These are phyloP conservation scores for Nadsonia fulvescens DNA, from an alignment of 805 yeast species.

Conservation along the genomic window DNA sequence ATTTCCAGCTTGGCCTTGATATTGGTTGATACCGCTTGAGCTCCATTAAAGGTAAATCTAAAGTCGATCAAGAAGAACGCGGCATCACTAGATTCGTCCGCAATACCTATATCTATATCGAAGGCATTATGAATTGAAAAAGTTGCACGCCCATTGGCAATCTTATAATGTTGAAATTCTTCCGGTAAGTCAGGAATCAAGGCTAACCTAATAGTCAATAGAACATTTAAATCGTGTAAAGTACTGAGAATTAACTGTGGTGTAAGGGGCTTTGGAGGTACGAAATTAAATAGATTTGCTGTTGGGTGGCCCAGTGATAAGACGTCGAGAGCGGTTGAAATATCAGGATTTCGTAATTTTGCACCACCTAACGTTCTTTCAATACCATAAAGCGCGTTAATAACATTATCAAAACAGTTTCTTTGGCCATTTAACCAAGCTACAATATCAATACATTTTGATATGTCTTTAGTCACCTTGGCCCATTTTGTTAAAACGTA, in stretches of 20 bases:
- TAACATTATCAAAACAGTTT: conserved; percentile 41
- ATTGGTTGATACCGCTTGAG: conserved; percentile 10
- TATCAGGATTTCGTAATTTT: conserved; percentile 80
- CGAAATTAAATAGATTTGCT: conserved; percentile 43
- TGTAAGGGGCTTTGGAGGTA: conserved; percentile 31
- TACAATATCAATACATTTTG: conserved; percentile 64
- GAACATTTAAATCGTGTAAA: conserved; percentile 50
- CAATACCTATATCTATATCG: conserved; percentile 62
- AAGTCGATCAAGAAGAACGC: conserved; percentile 70
- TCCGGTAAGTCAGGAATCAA: conserved; percentile 38
- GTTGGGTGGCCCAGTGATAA: conserved; percentile 61
- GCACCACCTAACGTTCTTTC: conserved; percentile 69
- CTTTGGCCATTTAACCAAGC: conserved; percentile 77
- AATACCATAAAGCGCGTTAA: conserved; percentile 48
- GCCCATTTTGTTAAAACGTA: conserved; percentile 88
- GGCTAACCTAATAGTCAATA: conserved; percentile 60
- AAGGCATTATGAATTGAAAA: conserved; percentile 48
- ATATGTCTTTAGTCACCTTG: conserved; percentile 48
- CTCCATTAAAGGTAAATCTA: conserved; percentile 32
- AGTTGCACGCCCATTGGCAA: conserved; percentile 61
- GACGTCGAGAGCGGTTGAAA: conserved; percentile 75
- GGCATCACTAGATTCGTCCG: conserved; percentile 38
- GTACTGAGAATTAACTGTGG: conserved; percentile 40
- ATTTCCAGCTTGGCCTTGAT: conserved; percentile 31
- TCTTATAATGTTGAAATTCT: conserved; percentile 41